Evolutionary conservation across 176 grass and related monocot genomes (phyloP), one percentile per base, ranked within the genome.

Genomic region (Alopecurus myosuroides): DNA sequence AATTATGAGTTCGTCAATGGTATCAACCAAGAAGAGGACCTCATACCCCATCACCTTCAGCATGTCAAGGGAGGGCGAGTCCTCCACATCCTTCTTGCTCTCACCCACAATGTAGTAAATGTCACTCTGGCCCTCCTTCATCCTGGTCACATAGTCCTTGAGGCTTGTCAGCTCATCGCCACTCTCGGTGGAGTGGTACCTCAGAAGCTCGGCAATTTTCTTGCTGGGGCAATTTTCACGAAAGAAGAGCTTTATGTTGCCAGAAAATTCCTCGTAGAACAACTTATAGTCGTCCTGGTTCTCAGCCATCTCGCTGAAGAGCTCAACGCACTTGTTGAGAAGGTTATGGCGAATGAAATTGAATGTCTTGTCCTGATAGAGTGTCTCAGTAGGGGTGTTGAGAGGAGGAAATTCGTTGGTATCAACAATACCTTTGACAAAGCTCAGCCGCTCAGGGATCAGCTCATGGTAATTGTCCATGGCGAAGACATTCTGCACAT

Each of bases 301-400:
- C 78, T 92, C 90, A 44, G 87, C 91, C 34, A 93, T 89, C 69
- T 93, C 91, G 73, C 89, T 89, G 87, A 93, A 93, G 61, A 93
- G 87, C 52, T 89, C 87, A 0, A 93, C 42, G 62, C 91, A 93
- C 76, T 93, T 89, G 62, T 93, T 89, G n/a, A 93, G 84, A 20
- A 93, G 62, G 76, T 93, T 93, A 69, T 93, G 89, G 41, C 87
- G 84, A 61, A 89, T 89, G 0, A 93, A 81, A 76, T 93, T 89
- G 6, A 93, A 84, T 37, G 89, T 93, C 85, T 93, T 93, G 61
- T 93, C 89, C 76, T 93, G 87, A 49, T 89, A 87, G 11, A 93
- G 84, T 61, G 11, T 93, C 81, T 93, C 91, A 42, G 81, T 80
- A 7, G 87, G 89, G 50, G 85, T 92, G 57, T 89, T 93, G 30